Conservation (phyloP, 2,329 filamentous ascomycete species). For the Calonectria montana region DNA sequence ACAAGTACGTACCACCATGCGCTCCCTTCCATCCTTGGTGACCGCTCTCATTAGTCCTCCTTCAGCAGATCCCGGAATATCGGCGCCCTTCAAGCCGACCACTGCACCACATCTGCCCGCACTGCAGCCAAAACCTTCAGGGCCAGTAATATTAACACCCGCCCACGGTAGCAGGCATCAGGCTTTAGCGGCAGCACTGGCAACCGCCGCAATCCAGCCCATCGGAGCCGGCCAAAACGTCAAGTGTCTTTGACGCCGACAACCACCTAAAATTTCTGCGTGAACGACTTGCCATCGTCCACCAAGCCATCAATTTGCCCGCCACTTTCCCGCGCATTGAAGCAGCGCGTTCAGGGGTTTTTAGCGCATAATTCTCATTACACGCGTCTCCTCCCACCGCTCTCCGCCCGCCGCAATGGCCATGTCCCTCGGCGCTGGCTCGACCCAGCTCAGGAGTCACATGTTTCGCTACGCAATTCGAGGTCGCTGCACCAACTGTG, state of each 20-base stretch:
- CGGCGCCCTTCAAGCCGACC: background rate
- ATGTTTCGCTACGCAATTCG: constrained; percentile 44
- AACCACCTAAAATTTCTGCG: constrained; percentile 32
- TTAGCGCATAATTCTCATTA: constrained; percentile 19
- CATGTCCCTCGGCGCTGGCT: constrained; percentile 49
- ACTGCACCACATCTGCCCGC: background rate
- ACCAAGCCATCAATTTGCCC: background rate
- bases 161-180: background rate
- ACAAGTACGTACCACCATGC: constrained; percentile 1
- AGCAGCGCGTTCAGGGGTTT: constrained; percentile 11
- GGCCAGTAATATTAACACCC: constrained; percentile 14
- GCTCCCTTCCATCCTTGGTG: background rate
- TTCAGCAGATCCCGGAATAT: background rate
- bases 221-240: constrained; percentile 26
- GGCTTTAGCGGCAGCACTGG: constrained; percentile 36
- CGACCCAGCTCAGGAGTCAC: constrained; percentile 49
- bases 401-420: constrained; percentile 42
- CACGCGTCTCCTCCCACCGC: constrained; percentile 21
- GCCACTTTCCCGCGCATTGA: constrained; percentile 15
- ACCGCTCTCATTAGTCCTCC: constrained; percentile 7
- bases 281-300: background rate
- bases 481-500: constrained; percentile 44
- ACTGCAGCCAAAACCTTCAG: background rate
- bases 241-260: constrained; percentile 40
- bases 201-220: constrained; percentile 36